Conservation (phyloP, 305 asterid genomes). For the Withania somnifera region DNA sequence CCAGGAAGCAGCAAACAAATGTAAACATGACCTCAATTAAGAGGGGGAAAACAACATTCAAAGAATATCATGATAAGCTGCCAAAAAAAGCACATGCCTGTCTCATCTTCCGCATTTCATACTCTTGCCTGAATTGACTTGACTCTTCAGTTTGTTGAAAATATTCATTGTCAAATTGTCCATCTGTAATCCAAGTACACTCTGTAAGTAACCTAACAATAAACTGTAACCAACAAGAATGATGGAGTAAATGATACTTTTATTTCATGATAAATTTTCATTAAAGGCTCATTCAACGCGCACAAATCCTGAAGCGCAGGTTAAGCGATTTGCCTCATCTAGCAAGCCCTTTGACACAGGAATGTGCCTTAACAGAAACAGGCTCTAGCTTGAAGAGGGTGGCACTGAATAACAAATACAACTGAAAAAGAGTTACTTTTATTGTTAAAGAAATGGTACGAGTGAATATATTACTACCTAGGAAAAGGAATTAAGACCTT, state of each 20-base stretch:
- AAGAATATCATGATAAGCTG: background rate
- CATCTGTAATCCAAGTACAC: slow-evolving; percentile 45
- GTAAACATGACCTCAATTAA: background rate
- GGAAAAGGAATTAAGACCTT: background rate
- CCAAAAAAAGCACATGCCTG: slow-evolving; percentile 50
- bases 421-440: background rate
- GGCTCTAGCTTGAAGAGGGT: background rate
- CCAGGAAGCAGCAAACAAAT: slow-evolving; percentile 4
- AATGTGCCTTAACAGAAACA: background rate
- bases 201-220: slow-evolving; percentile 10
- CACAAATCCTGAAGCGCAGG: background rate
- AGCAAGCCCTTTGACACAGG: background rate
- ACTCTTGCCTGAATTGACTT: slow-evolving; percentile 76
- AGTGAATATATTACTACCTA: background rate
- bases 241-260: background rate
- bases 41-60: background rate
- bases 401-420: background rate
- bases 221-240: background rate
- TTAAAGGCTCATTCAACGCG: background rate
- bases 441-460: background rate
- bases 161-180: slow-evolving; percentile 73
- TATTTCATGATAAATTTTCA: background rate
- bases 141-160: slow-evolving; percentile 93
- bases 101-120: slow-evolving; percentile 80
- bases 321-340: background rate